Evolutionary conservation across 495 filamentous ascomycete genomes (phyloP), one percentile per base, ranked within the genome.

Genomic region (Tetracladium setigerum): DNA sequence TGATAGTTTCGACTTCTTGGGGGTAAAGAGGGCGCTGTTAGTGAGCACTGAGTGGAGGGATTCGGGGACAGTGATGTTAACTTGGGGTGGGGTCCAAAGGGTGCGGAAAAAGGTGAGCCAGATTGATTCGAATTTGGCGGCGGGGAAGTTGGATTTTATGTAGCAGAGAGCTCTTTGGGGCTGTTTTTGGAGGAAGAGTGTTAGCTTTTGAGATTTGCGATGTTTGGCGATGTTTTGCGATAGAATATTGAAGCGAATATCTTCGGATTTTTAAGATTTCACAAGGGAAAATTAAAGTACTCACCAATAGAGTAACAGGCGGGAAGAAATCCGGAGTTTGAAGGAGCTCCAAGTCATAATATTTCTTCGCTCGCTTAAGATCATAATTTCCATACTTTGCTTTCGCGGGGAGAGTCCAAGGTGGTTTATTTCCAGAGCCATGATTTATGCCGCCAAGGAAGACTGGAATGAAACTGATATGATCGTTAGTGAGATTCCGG

Each of bases 391-490:
- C 63, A 57, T 87, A 79, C 9, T 45, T 53, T 13, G 74, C 79
- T 68, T 89, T 88, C 37, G 78, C 78, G 5, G 80, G 78, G 22
- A 84, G 62, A 1, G 69, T 74, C 81, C 82, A 86, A 5, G 86
- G 86, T 0, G 86, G 86, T 49, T 78, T 79, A 65, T 90, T 89
- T 33, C 83, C 82, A 77, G 44, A 38, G 36, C 68, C 76, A 22
- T 65, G 72, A 53, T 84, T 88, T 53, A 90, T 75, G 16, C 76
- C 86, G 39, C 82, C 83, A n/a, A 90, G 67, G 55, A 90, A 81
- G 38, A 87, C 64, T 12, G 86, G 86, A 53, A 81, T 70, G 43
- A 81, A 73, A 49, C 82, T 86, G 44, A 43, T 19, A 12, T n/a
- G n/a, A 41, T 27, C 24, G 16, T 22, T 31, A 30, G 14, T 39